Evolutionary conservation across 805 yeast species (phyloP).

Genomic region (Maudiozyma turicensis): DNA sequence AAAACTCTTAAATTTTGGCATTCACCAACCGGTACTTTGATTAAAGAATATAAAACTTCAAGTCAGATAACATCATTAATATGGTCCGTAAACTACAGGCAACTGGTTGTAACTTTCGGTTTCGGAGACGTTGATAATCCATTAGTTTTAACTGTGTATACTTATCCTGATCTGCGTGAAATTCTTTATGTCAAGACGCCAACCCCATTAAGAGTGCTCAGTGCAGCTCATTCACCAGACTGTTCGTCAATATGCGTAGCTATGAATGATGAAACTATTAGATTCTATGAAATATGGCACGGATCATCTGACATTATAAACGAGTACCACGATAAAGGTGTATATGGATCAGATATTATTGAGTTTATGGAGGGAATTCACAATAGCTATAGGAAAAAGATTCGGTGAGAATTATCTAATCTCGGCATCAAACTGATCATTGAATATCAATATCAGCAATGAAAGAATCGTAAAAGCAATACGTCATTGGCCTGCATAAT

Average conservation of each 20-base stretch:
- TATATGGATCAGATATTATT: conserved; percentile 47
- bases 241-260: conserved; percentile 57
- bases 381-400: neutral
- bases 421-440: neutral
- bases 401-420: neutral
- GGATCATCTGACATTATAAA: conserved; percentile 27
- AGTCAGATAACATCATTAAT: conserved; percentile 72
- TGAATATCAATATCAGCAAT: no score
- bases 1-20: conserved; percentile 83
- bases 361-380: conserved; percentile 49
- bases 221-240: conserved; percentile 62
- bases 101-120: conserved; percentile 75
- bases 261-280: conserved; percentile 65
- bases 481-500: no score
- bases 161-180: conserved; percentile 55
- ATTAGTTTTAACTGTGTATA: conserved; percentile 46
- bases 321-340: conserved; percentile 35
- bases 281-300: conserved; percentile 70
- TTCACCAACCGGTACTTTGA: conserved; percentile 61
- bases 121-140: conserved; percentile 50
- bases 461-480: no score
- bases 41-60: conserved; percentile 45
- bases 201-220: conserved; percentile 47
- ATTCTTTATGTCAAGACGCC: conserved; percentile 41
- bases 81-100: conserved; percentile 61